Conservation (phyloP, 495 filamentous ascomycete genomes). For the Coniosporium apollinis region DNA sequence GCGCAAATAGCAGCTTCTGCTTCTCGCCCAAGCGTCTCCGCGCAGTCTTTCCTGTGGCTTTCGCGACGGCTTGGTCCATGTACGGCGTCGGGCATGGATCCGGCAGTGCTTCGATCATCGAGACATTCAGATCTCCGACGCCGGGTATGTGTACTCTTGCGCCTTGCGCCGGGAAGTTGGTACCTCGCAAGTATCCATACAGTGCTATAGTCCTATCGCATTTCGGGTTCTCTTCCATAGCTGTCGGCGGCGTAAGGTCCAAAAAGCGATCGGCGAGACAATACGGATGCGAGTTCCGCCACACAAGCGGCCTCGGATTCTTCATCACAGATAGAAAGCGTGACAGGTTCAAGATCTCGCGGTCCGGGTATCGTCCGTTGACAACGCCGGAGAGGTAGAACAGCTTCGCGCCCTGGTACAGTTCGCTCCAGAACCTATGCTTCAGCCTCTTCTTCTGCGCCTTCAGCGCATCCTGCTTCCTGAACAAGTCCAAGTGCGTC, state of each 20-base stretch:
- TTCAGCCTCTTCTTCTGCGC: constrained; percentile 92
- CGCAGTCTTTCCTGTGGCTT: constrained; percentile 60
- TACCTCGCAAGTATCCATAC: constrained; percentile 90
- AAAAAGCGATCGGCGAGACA: constrained; percentile 82
- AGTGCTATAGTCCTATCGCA: constrained; percentile 81
- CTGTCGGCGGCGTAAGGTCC: constrained; percentile 82
- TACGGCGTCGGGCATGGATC: constrained; percentile 92
- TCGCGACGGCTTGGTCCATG: constrained; percentile 70
- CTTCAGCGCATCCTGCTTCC: constrained; percentile 73
- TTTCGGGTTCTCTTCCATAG: constrained; percentile 70
- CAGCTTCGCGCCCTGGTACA: constrained; percentile 90
- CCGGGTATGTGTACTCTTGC: constrained; percentile 86
- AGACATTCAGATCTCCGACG: constrained; percentile 81
- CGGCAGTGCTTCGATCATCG: constrained; percentile 66
- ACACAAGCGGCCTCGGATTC: constrained; percentile 87
- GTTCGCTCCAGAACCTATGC: constrained; percentile 86
- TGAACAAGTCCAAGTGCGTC: constrained; percentile 90
- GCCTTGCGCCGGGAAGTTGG: constrained; percentile 77
- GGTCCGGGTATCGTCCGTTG: constrained; percentile 90
- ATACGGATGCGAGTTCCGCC: constrained; percentile 93
- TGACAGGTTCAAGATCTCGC: constrained; percentile 88
- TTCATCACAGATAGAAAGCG: constrained; percentile 97
- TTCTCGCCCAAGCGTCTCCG: constrained; percentile 76
- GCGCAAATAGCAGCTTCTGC: constrained; percentile 86
- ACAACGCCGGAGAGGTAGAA: constrained; percentile 93